Evolutionary conservation across 1,284 basidiomycete genomes (phyloP), one percentile per base, ranked within the genome.

Genomic region (Leccinum variabile): DNA sequence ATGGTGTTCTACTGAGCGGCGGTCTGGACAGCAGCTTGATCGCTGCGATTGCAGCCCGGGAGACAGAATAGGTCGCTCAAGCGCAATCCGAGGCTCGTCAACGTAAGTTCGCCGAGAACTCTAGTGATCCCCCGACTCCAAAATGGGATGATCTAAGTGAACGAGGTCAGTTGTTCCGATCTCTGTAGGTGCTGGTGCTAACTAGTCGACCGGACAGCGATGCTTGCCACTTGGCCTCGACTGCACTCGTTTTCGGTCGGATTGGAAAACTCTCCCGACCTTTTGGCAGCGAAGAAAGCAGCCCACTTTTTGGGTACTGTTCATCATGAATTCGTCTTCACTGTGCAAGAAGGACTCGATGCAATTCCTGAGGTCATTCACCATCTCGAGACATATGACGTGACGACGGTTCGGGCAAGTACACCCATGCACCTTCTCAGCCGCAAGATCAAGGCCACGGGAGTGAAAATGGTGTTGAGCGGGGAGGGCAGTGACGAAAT

Each of bases 301-400:
- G 97, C 97, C 32, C 90, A 91, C 70, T 98, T 87, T 80, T 84
- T 99, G 55, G 96, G 96, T 52, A 99, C 97, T 0, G 86, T 92
- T 4, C 97, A 99, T 76, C 97, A 99, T 77, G 97, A 98, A 79
- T 98, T 96, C 78, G 92, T 95, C n/a, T 99, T 99, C 79, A 98
- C 97, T 18, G 94, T 99, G 11, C 95, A 99, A 77, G 97, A 99
- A 78, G 97, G 97, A 59, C 82, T 99, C 57, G 97, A 99, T 72
- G 97, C 97, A 7, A 91, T 99, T 63, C 92, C 94, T 4, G 97
- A 99, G 66, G 97, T 99, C 65, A 98, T 99, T 70, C 92, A 98
- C 79, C 97, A 99, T 77, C 87, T 99, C 53, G 97, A 99, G 81
- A 99, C 97, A 1, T 98, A 95, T 79, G 97, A 99, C 75, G 97